Evolutionary conservation across 2,329 filamentous ascomycete genomes (phyloP).

Genomic region (Trichophyton mentagrophytes): DNA sequence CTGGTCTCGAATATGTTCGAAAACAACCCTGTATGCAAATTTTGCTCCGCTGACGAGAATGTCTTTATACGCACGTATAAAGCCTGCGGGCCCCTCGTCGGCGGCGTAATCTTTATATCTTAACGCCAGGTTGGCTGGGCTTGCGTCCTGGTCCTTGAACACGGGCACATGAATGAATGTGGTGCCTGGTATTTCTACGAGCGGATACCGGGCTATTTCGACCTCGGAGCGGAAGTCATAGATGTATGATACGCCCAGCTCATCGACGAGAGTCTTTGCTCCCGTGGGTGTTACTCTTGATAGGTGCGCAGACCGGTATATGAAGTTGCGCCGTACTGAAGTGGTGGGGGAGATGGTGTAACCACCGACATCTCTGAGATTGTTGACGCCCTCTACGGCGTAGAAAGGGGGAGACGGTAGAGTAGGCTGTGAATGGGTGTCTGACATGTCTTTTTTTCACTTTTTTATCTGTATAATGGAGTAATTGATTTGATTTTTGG

Average conservation of each 20-base stretch:
- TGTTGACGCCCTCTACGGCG: constrained; percentile 44
- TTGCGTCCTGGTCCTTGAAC: constrained; percentile 51
- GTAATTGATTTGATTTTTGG: background rate
- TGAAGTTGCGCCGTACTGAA: constrained; percentile 39
- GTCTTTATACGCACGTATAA: constrained; percentile 53
- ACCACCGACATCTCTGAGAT: constrained; percentile 57
- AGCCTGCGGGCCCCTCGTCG: constrained; percentile 46
- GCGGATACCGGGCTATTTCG: constrained; percentile 29
- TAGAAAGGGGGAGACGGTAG: constrained; percentile 14
- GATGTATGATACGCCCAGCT: constrained; percentile 49
- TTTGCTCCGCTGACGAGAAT: constrained; percentile 54
- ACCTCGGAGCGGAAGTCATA: constrained; percentile 55
- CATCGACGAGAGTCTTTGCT: constrained; percentile 36
- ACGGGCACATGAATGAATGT: constrained; percentile 50
- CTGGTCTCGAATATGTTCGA: constrained; percentile 43
- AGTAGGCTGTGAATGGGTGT: background rate
- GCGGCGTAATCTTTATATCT: constrained; percentile 50
- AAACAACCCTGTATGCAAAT: constrained; percentile 44
- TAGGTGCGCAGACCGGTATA: constrained; percentile 61
- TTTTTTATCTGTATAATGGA: background rate
- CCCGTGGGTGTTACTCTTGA: constrained; percentile 45
- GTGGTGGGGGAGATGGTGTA: constrained; percentile 34
- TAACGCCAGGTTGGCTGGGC: constrained; percentile 49
- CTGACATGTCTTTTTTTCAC: background rate
- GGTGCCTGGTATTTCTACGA: constrained; percentile 40